Base-by-base conservation (phyloP, 768 basidiomycete genomes). In the Russula sp. region DNA sequence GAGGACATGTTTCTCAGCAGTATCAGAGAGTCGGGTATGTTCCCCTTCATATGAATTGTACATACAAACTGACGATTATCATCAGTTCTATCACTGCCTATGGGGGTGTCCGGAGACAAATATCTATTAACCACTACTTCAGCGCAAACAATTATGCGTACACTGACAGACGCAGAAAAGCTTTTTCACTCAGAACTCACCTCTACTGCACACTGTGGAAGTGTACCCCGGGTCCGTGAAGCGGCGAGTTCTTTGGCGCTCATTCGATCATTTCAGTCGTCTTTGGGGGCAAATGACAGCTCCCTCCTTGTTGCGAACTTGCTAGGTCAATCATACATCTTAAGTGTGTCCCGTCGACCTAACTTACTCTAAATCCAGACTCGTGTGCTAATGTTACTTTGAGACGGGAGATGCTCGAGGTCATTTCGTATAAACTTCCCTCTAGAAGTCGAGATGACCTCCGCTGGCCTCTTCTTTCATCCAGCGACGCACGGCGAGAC, bases 1-100 rank as follows among this genome's bases (percentile, higher is more conserved):
- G 79, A 83, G 0, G 94, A 98, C 70, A 89, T 97, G 77, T 90
- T 94, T 70, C 77, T 97, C 60, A 93, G 87, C 69, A 94, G 94
- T 18, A 75, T 98, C 25, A 82, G 87, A 0, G 96, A 98, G 71
- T 96, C 96, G 1, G 86, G 94, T 96, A 68, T 39, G 91, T 75
- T 43, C 42, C 8, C 16, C 46, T 32, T 39, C 14, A 49, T 58
- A 41, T 38, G 10, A 32, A n/a, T 46, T 9, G 7, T 14, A 10
- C 48, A 41, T n/a, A 18, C 11, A 11, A 10, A 45, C 46, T 60
- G 34, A 49, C 56, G 7, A 18, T 3, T 29, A 36, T 38, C 60
- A 20, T 38, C 65, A 97, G 89, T 90, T 25, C 87, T 96, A 63
- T 84, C 91, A 3, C 79, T 93, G 59, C 91, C 92, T 0, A 85